Percentiles rank a stretch among this genome's conserved stretches.
phyloP scores from a whole-genome alignment of 768 basidiomycete genomes.

The Hortiboletus campestris region DNA sequence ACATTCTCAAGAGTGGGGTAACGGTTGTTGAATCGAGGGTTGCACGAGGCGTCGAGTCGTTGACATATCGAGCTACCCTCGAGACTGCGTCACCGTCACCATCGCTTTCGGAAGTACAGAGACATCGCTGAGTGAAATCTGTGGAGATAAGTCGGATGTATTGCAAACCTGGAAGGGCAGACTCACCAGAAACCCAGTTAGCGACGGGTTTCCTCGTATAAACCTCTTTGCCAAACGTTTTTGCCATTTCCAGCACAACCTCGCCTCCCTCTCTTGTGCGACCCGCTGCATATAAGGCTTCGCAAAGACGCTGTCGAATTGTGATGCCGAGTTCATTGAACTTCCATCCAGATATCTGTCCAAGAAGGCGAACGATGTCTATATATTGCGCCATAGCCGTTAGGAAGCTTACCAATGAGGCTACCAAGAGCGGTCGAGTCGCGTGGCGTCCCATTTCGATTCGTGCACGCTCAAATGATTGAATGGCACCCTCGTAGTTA shows the following conservation, averaged over 20 bases:
- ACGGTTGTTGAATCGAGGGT: background rate
- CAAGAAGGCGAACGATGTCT: background rate
- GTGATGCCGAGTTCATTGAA: background rate
- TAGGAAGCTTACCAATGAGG: background rate
- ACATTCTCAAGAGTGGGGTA: background rate
- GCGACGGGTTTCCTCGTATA: background rate
- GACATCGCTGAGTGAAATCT: background rate
- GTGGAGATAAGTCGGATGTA: background rate
- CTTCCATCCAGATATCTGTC: background rate
- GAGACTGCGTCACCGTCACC: background rate
- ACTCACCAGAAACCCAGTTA: background rate
- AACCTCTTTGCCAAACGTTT: background rate
- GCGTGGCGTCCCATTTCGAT: background rate
- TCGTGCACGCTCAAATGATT: background rate
- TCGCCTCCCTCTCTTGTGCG: background rate
- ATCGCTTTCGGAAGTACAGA: background rate
- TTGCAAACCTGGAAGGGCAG: no score
- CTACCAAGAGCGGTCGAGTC: background rate
- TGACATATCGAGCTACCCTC: no score
- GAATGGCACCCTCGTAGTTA: background rate
- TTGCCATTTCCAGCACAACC: background rate
- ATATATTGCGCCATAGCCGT: background rate
- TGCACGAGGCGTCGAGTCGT: background rate
- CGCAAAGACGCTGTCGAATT: background rate
- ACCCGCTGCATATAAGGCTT: background rate